phyloP scores from a whole-genome alignment of 2,329 filamentous ascomycete genomes.

The Elsinoe necatrix region DNA sequence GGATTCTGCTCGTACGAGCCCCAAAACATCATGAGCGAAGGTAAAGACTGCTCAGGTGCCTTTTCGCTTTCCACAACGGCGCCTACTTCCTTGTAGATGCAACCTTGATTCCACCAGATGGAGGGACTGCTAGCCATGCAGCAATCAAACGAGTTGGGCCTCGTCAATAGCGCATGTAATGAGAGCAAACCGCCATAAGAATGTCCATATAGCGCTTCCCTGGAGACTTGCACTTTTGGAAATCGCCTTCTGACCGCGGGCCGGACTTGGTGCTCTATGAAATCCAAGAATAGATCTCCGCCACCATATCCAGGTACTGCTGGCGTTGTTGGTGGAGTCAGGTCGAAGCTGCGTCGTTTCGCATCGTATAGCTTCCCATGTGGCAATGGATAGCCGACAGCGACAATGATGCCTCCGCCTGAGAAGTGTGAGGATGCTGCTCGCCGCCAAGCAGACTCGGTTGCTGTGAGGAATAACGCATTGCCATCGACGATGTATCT shows the following conservation, averaged over 20 bases:
- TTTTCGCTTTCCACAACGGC: constrained; percentile 24
- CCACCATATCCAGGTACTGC: constrained; percentile 35
- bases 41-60: constrained; percentile 23
- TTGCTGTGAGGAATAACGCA: constrained; percentile 25
- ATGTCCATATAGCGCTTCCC: constrained; percentile 42
- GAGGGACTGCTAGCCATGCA: constrained; percentile 41
- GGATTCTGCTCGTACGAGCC: constrained; percentile 31
- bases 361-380: constrained; percentile 21
- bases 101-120: constrained; percentile 42
- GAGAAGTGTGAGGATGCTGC: constrained; percentile 18
- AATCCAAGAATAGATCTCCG: constrained; percentile 37
- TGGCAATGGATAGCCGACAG: constrained; percentile 23
- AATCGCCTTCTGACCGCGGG: constrained; percentile 24
- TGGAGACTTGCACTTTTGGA: constrained; percentile 27
- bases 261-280: constrained; percentile 36
- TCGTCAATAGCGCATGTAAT: constrained; percentile 38
- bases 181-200: constrained; percentile 44
- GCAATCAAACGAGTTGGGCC: constrained; percentile 36
- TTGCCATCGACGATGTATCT: constrained; percentile 28
- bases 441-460: constrained; percentile 23
- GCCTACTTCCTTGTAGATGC: constrained; percentile 24
- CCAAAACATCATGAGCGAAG: constrained; percentile 29
- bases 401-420: constrained; percentile 24
- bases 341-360: constrained; percentile 15
- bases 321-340: constrained; percentile 22